Percentiles rank a stretch among this genome's conserved stretches.
These are phyloP conservation scores for Colletotrichum echinochloae DNA, from an alignment of 2,329 filamentous ascomycete genomes.

Conservation along the genomic window DNA sequence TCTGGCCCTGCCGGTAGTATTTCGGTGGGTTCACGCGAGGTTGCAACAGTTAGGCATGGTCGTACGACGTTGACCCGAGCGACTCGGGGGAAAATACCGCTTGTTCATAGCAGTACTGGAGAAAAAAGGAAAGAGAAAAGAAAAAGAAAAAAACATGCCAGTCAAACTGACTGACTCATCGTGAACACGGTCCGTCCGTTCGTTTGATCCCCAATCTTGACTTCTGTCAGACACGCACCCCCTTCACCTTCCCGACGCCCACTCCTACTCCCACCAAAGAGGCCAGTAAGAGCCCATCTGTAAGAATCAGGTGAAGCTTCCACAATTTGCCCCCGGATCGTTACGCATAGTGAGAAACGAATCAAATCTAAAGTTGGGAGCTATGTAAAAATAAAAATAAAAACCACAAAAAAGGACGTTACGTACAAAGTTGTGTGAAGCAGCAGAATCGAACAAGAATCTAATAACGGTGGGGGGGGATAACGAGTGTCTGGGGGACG, in stretches of 20 bases:
- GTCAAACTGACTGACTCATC: not conserved
- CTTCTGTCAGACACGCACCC: not conserved
- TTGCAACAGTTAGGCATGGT: not conserved
- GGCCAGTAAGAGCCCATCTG: not conserved
- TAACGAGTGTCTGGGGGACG: slow-evolving; percentile 1
- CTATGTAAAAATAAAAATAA: not conserved
- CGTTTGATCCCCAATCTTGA: not conserved
- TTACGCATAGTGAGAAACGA: not conserved
- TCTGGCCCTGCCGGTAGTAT: not conserved
- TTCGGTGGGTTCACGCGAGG: not conserved
- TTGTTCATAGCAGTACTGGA: too few species aligned
- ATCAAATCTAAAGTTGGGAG: not conserved
- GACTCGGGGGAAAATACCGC: not conserved
- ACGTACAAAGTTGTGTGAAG: not conserved
- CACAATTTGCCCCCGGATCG: not conserved
- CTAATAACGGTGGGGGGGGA: not conserved
- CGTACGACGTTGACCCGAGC: not conserved
- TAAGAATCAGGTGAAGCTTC: not conserved
- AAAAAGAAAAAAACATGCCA: not conserved
- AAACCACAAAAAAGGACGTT: not conserved
- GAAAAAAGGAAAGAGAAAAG: not conserved
- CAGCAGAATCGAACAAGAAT: not conserved
- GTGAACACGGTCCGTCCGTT: not conserved
- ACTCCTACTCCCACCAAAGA: not conserved
- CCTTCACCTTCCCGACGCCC: not conserved